These are phyloP conservation scores for Scutellaria baicalensis DNA, from an alignment of 257 asterid genomes.

Conservation along the genomic window DNA sequence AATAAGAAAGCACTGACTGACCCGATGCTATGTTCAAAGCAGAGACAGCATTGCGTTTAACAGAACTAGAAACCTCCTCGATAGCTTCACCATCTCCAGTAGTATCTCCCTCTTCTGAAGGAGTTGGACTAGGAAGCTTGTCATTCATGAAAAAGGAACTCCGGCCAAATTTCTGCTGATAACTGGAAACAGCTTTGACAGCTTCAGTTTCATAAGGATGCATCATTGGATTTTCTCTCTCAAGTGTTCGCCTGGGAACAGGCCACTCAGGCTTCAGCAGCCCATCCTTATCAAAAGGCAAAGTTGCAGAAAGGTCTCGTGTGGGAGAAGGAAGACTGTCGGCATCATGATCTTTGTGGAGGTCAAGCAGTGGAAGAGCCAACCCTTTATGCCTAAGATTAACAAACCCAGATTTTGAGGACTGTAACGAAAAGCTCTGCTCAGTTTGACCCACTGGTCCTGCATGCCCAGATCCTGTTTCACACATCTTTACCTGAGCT, in stretches of 20 bases:
- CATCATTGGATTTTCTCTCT: slow-evolving; percentile 29
- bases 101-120: slow-evolving; percentile 73
- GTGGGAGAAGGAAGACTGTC: slow-evolving; percentile 99
- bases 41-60: slow-evolving; percentile 21
- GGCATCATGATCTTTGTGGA: slow-evolving; percentile 87
- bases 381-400: slow-evolving; percentile 48
- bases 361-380: slow-evolving; percentile 77
- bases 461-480: slow-evolving; percentile 20
- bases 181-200: slow-evolving; percentile 84
- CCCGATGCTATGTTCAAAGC: slow-evolving; percentile 20
- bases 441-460: slow-evolving; percentile 31
- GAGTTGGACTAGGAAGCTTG: slow-evolving; percentile 94
- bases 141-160: slow-evolving; percentile 51
- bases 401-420: slow-evolving; percentile 24
- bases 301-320: slow-evolving; percentile 43
- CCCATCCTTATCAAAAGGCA: slow-evolving; percentile 53
- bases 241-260: slow-evolving; percentile 40
- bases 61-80: slow-evolving; percentile 72
- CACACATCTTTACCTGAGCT: slow-evolving; percentile 20
- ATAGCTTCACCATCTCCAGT: slow-evolving; percentile 50
- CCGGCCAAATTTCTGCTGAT: slow-evolving; percentile 86
- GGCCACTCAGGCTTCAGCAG: slow-evolving; percentile 75
- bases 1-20: slow-evolving; percentile 34
- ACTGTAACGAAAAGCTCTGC: slow-evolving; percentile 15
- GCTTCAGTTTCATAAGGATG: slow-evolving; percentile 95